A percentile compares a stretch with the other conserved stretches of the same genome.
phyloP scores from a whole-genome alignment of 2,329 filamentous ascomycete genomes.

The Arthroderma sp. region DNA sequence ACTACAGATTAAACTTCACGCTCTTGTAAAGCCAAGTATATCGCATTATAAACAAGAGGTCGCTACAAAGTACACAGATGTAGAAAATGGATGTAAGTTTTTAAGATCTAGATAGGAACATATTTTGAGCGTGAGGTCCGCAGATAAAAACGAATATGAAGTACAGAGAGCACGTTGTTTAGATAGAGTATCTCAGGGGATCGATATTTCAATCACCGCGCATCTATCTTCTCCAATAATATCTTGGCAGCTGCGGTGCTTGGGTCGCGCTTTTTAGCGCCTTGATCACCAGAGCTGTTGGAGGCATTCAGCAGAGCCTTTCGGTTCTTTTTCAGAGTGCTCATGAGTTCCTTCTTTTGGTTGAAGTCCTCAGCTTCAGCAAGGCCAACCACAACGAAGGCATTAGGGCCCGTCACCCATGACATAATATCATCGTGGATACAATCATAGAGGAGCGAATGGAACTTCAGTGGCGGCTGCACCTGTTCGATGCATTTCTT shows the following conservation, averaged over 20 bases:
- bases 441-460: constrained; percentile 64
- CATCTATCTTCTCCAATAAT: constrained; percentile 25
- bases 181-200: too few relatives aligned
- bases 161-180: too few relatives aligned
- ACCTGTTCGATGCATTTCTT: constrained; percentile 57
- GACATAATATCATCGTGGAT: constrained; percentile 61
- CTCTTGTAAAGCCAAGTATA: too few relatives aligned
- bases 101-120: too few relatives aligned
- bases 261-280: constrained; percentile 28
- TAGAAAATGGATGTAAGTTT: too few relatives aligned
- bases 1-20: too few relatives aligned
- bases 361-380: constrained; percentile 62
- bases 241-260: constrained; percentile 35
- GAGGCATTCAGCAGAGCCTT: constrained; percentile 44
- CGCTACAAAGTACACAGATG: too few relatives aligned
- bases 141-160: too few relatives aligned
- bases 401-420: constrained; percentile 78
- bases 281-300: constrained; percentile 12
- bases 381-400: constrained; percentile 73
- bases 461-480: constrained; percentile 67
- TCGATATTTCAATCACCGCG: constrained; percentile 15
- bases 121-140: too few relatives aligned
- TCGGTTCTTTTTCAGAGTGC: constrained; percentile 59
- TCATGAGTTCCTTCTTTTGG: constrained; percentile 52
- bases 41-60: too few relatives aligned